These are phyloP conservation scores for Cystobasidium tubakii DNA, from an alignment of 768 basidiomycete species.

Conservation along the genomic window DNA sequence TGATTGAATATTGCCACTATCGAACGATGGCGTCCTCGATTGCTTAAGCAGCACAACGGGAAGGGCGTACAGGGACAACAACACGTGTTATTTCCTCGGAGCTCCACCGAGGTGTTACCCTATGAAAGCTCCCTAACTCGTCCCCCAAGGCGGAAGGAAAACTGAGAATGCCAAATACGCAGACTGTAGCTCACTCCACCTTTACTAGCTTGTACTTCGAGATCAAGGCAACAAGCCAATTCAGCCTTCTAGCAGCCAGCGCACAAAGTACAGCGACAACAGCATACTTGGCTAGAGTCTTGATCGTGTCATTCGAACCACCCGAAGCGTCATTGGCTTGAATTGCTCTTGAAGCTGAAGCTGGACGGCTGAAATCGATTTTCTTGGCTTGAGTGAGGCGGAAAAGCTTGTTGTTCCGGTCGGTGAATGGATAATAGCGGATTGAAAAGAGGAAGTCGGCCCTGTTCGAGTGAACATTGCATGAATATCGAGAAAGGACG, in stretches of 20 bases:
- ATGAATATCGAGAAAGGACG: not conserved
- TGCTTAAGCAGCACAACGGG: no score
- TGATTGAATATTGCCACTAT: no score
- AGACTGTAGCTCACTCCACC: not conserved
- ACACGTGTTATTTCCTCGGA: no score
- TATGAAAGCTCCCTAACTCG: no score
- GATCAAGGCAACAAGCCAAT: not conserved
- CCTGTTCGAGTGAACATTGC: slow-evolving; percentile 22
- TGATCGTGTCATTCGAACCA: not conserved
- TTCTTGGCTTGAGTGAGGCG: not conserved
- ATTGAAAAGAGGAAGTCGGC: slow-evolving; percentile 25
- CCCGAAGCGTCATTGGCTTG: not conserved
- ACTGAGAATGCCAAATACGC: no score
- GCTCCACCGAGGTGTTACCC: no score
- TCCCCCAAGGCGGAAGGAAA: no score
- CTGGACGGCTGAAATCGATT: slow-evolving; percentile 22
- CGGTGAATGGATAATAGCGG: slow-evolving; percentile 18
- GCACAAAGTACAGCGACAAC: not conserved
- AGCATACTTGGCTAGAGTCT: slow-evolving; percentile 7
- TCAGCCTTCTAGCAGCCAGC: not conserved
- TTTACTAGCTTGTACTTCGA: not conserved
- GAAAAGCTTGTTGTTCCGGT: slow-evolving; percentile 2
- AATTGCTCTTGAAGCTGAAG: not conserved
- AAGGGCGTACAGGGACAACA: no score
- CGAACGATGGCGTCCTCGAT: no score